Percentiles rank a stretch among this genome's conserved stretches.
These are phyloP conservation scores for Paspalum notatum DNA, from an alignment of 176 grass and related monocot genomes.

Conservation along the genomic window DNA sequence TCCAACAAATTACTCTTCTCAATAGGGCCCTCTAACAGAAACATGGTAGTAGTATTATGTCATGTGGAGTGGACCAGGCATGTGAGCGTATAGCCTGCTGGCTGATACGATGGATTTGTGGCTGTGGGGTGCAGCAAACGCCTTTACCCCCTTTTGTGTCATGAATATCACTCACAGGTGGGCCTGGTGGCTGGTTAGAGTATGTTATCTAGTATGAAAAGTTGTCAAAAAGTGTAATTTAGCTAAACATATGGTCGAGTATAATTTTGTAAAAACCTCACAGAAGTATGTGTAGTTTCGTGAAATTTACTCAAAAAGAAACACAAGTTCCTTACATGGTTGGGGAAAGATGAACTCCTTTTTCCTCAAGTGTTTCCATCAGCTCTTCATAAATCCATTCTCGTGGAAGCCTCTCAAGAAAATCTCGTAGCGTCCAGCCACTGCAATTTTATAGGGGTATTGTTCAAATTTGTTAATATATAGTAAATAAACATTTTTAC, in stretches of 20 bases:
- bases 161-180: neutral
- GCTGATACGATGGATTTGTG: neutral
- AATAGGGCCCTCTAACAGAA: neutral
- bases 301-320: conserved; percentile 19
- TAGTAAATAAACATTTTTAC: neutral
- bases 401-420: conserved; percentile 93
- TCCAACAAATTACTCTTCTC: neutral
- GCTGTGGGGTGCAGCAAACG: neutral
- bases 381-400: conserved; percentile 99
- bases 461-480: conserved; percentile 20
- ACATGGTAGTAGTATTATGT: neutral
- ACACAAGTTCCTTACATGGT: conserved; percentile 74
- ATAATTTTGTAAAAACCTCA: neutral
- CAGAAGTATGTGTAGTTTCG: neutral
- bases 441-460: conserved; percentile 52
- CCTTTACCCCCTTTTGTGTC: neutral
- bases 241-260: neutral
- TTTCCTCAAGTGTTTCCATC: conserved; percentile 90
- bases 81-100: neutral
- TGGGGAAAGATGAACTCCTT: conserved; percentile 92
- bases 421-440: conserved; percentile 89
- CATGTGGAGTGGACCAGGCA: neutral
- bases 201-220: neutral
- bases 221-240: conserved; percentile 1
- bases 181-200: neutral